These are phyloP conservation scores for Xerophyta viscosa DNA, from an alignment of 106 monocot species.

Conservation along the genomic window DNA sequence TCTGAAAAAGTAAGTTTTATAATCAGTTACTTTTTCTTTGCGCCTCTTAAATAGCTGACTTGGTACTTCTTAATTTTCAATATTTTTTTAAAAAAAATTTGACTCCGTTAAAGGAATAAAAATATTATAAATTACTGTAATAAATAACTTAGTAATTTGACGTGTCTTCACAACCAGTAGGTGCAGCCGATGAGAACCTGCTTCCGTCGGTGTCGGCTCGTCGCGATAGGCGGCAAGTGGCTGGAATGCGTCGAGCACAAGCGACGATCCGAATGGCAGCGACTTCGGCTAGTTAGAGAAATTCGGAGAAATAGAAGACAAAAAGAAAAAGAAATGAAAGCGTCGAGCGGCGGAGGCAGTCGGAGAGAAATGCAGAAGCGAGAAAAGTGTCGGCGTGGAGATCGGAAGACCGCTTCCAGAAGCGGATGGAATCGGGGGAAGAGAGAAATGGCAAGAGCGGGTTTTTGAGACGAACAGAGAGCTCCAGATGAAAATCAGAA, in stretches of 20 bases:
- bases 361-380: constrained; percentile 42
- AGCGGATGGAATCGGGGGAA: constrained; percentile 52
- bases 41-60: too few species aligned
- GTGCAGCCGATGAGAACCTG: too few species aligned
- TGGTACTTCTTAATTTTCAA: too few species aligned
- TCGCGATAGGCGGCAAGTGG: constrained; percentile 53
- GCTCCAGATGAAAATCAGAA: constrained; percentile 65
- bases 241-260: constrained; percentile 43
- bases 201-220: too few species aligned
- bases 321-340: constrained; percentile 55
- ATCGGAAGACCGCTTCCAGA: constrained; percentile 57
- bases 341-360: constrained; percentile 30
- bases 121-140: too few species aligned
- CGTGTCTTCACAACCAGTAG: too few species aligned
- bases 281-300: background rate
- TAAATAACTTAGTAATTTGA: too few species aligned
- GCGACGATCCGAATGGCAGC: constrained; percentile 26
- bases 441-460: constrained; percentile 47
- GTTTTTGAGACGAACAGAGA: constrained; percentile 54
- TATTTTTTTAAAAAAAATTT: too few species aligned
- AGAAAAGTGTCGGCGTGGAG: constrained; percentile 65
- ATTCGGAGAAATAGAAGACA: constrained; percentile 5
- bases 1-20: too few species aligned
- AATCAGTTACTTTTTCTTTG: too few species aligned
- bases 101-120: too few species aligned